Evolutionary conservation across 2,329 filamentous ascomycete genomes (phyloP).

Genomic region (Lecanicillium sp.): DNA sequence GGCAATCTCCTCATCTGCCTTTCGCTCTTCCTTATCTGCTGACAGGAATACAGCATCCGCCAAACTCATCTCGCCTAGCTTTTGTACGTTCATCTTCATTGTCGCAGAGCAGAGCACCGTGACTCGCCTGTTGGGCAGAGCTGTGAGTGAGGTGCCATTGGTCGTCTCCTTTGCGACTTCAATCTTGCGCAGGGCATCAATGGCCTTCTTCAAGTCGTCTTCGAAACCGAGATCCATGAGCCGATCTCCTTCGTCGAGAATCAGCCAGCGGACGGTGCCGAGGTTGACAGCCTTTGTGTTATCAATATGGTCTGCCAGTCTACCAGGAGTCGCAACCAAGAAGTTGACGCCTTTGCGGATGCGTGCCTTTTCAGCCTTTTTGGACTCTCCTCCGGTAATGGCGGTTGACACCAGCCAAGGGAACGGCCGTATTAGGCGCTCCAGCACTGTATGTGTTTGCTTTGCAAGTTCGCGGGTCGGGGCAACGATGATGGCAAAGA

Average conservation of each 20-base stretch:
- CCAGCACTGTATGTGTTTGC: conserved; percentile 82
- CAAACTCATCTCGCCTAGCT: conserved; percentile 87
- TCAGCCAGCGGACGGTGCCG: conserved; percentile 83
- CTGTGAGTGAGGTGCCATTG: conserved; percentile 48
- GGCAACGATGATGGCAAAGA: conserved; percentile 90
- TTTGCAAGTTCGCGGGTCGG: conserved; percentile 92
- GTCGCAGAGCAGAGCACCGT: conserved; percentile 94
- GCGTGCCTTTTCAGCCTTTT: conserved; percentile 82
- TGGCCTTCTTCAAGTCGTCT: conserved; percentile 82
- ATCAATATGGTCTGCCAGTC: conserved; percentile 83
- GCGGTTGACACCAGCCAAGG: conserved; percentile 93
- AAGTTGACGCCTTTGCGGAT: conserved; percentile 93
- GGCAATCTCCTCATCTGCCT: conserved; percentile 41
- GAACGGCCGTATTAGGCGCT: conserved; percentile 77
- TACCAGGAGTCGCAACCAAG: conserved; percentile 85
- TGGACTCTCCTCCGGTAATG: conserved; percentile 62
- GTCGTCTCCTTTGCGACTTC: conserved; percentile 50
- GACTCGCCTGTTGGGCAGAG: conserved; percentile 67
- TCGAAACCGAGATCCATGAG: conserved; percentile 98
- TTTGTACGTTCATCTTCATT: conserved; percentile 95
- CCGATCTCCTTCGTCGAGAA: conserved; percentile 94
- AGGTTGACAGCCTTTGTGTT: conserved; percentile 87
- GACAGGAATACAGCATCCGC: conserved; percentile 87
- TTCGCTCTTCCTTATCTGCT: conserved; percentile 47
- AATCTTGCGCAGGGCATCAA: conserved; percentile 66